Conservation (phyloP, 2,329 filamentous ascomycete genomes). For the Iodosphaeria phyllophila region DNA sequence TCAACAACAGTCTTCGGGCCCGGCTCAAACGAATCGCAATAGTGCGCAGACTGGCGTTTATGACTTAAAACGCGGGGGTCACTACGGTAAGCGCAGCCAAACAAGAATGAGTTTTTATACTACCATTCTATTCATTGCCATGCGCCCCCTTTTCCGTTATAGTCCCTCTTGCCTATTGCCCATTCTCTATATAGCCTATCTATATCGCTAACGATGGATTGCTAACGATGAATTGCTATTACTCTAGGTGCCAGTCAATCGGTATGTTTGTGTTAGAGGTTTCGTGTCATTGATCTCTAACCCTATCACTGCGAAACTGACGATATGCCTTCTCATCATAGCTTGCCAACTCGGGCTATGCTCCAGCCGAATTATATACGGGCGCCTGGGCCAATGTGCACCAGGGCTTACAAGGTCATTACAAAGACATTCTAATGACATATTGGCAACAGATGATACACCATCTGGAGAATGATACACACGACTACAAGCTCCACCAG, state of each 20-base stretch:
- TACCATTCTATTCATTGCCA: constrained; percentile 6
- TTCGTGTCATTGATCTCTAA: constrained; percentile 1
- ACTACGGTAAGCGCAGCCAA: constrained; percentile 64
- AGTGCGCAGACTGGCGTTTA: constrained; percentile 27
- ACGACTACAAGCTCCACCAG: constrained; percentile 98
- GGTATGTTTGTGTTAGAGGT: constrained; percentile 14
- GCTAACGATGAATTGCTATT: constrained; percentile 15
- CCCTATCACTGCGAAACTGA: constrained; percentile 5
- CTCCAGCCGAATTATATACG: constrained; percentile 84
- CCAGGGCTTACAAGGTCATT: constrained; percentile 79
- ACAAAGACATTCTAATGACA: constrained; percentile 93
- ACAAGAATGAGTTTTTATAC: constrained; percentile 2
- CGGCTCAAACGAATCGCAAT: constrained; percentile 31
- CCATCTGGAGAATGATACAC: constrained; percentile 81
- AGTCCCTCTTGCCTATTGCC: constrained; percentile 9
- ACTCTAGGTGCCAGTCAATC: constrained; percentile 26
- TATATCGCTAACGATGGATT: too few relatives aligned
- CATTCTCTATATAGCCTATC: constrained; percentile 12
- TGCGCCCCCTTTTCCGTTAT: constrained; percentile 1
- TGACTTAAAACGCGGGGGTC: constrained; percentile 54
- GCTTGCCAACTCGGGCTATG: constrained; percentile 75
- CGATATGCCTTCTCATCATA: constrained; percentile 20
- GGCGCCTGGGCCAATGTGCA: constrained; percentile 96
- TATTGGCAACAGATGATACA: constrained; percentile 99
- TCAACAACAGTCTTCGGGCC: constrained; percentile 32